Base-by-base conservation (phyloP, 148 eudicot species). In the Vaccinium darrowii region DNA sequence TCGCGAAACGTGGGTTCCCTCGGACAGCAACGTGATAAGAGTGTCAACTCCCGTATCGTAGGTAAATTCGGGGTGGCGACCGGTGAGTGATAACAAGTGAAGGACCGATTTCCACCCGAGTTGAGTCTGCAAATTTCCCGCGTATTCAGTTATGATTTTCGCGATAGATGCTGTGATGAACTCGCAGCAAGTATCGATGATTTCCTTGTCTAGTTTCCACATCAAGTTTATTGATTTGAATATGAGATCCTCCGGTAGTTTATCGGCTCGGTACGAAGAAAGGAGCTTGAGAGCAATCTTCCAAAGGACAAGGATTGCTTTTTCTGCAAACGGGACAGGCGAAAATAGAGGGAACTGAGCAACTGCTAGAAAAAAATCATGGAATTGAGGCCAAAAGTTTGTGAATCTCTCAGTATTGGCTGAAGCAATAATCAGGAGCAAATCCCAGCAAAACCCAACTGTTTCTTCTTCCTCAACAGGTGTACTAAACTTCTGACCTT, bases 381-480 rank as follows among this genome's bases (percentile, higher is more conserved):
- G 90, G 85, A 92, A 97, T 23, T 91, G 81, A 16, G 98, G 95
- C 98, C 99, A 95, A 67, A 94, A 97, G 6, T 81, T 15, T 12
- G 90, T 30, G 78, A 94, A 88, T 33, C 97, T 91, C 54, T 94
- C 87, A 23, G 87, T 57, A 74, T 95, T 97, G 18, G 92, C 88
- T 0, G 85, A 65, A 36, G 90, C 87, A 36, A 94, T 85, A 2
- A 87, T 80, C 8, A 81, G 84, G 19, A 97, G 57, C 75, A 97
- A 87, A 76, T 97, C 98, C 99, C 99, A 97, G 80, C 99, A 97
- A 84, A 97, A 95, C 3, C 88, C 90, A 6, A 95, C 96, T 0
- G 95, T 94, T 78, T 97, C 99, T 84, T 95, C 98, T 88, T 97
- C 99, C 88, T 97, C 99, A 7, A 92, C 83, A 7, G 98, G 92